Evolutionary conservation across 306 rosid species (phyloP).

Genomic region (Nissolia schottii): DNA sequence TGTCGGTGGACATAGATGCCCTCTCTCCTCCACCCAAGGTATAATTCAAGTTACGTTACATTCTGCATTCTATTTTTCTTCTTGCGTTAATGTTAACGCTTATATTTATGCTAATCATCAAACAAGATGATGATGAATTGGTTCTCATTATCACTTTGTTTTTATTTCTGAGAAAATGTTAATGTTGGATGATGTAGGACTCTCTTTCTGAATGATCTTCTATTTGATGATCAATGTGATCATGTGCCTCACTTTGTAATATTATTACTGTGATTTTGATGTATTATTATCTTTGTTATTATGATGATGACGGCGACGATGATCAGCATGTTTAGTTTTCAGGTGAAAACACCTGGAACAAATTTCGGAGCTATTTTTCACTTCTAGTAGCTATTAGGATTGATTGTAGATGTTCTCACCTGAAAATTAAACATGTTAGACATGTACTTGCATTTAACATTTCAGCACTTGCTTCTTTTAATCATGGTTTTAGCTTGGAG

Average conservation of each 20-base stretch:
- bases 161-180: neutral
- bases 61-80: neutral
- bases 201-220: neutral
- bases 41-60: neutral
- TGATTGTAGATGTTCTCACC: no score
- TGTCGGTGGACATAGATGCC: slow-evolving; percentile 81
- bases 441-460: neutral
- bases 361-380: no score
- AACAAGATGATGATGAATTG: neutral
- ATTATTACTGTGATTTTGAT: no score
- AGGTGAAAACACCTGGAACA: no score
- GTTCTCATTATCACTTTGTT: neutral
- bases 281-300: neutral
- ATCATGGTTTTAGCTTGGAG: neutral
- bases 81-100: neutral
- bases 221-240: neutral
- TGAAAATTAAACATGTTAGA: no score
- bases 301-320: no score
- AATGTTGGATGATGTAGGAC: neutral
- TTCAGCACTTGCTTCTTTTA: no score
- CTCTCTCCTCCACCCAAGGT: slow-evolving; percentile 68
- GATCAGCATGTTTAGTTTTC: no score
- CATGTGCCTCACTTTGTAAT: neutral
- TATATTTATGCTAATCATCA: neutral
- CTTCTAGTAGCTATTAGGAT: no score